Percentiles rank a stretch among this genome's conserved stretches.
Evolutionary conservation across 1,284 basidiomycete species (phyloP).

Genomic region (Cutaneotrichosporon cyanovorans): DNA sequence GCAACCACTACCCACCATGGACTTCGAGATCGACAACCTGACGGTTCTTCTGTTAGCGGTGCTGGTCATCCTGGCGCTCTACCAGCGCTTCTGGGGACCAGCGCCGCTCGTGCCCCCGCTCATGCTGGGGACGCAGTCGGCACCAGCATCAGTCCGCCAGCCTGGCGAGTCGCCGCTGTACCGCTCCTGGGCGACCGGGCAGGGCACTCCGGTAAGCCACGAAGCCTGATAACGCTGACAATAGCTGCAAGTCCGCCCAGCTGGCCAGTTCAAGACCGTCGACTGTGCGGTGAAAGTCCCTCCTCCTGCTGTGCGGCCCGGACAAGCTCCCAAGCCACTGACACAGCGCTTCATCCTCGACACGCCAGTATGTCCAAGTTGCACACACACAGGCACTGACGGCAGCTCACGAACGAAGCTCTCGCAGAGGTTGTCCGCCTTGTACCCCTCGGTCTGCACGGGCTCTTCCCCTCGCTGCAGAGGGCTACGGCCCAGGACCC

Average conservation of each 20-base stretch:
- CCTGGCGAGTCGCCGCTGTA: constrained; percentile 40
- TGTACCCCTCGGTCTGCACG: constrained; percentile 28
- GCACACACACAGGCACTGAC: not conserved
- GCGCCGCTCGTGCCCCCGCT: constrained; percentile 43
- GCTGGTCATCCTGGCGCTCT: constrained; percentile 31
- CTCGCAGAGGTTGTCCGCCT: constrained; percentile 32
- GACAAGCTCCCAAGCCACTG: constrained; percentile 7
- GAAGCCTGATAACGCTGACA: not conserved
- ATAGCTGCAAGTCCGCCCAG: constrained; percentile 40
- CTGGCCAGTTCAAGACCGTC: constrained; percentile 36
- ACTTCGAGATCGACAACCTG: constrained; percentile 37
- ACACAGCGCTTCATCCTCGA: constrained; percentile 34
- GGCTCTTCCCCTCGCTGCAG: constrained; percentile 29
- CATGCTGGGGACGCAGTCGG: constrained; percentile 43
- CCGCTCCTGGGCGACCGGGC: constrained; percentile 43
- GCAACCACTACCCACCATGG: constrained; percentile 2
- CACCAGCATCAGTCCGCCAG: constrained; percentile 34
- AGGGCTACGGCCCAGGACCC: constrained; percentile 7
- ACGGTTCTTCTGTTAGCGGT: constrained; percentile 34
- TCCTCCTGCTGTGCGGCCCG: constrained; percentile 2
- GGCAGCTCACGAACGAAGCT: constrained; percentile 21
- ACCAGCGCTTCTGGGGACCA: constrained; percentile 37
- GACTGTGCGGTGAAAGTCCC: constrained; percentile 25
- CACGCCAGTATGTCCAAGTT: constrained; percentile 18
- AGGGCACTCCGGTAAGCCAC: constrained; percentile 38